Evolutionary conservation across 148 eudicot genomes (phyloP), one percentile per base, ranked within the genome.

Genomic region (Fagopyrum tataricum): DNA sequence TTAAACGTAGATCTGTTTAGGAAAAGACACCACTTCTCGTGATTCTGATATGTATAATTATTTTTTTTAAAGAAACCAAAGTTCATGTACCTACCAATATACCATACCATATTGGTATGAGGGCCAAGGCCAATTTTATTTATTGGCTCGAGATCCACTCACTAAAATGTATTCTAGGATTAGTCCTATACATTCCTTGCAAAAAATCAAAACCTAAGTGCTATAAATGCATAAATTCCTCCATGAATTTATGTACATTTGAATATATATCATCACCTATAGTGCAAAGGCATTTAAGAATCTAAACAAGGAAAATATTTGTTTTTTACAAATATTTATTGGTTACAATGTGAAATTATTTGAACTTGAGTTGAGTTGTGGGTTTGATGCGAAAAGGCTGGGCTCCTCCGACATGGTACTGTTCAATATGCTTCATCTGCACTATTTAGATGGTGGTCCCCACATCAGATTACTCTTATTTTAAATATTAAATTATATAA

Each of bases 381-480:
- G 76, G 67, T 55, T 40, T 72, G 73, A 70, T 66, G 44, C 42
- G 13, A 64, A 44, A 77, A 15, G 20, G 77, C 75, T 74, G 81
- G 42, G 70, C 44, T 82, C 83, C 85, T 82, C 83, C 85, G 81
- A 83, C 85, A 83, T 51, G 23, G 83, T 80, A 75, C 85, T 76
- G 79, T 47, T 74, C 56, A 72, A 79, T 79, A 80, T 67, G 78
- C 76, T 72, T 71, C 70, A 51, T 79, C 80, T 46, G 10, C 49
- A 46, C 49, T 13, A 46, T 55, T 21, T 5, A 55, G 62, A 21
- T 55, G 62, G 26, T 55, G 62, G 26, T 55, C 62, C 62, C 62
- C 26, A 6, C 61, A 55, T 55, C 61, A 55, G 12, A 49, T 49
- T 49, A 13, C 5, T 49, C 18, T 49, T 49, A 12, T 49, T 13